Conservation (phyloP, 192 early-diverging fungal species). For the Glomus cerebriforme region DNA sequence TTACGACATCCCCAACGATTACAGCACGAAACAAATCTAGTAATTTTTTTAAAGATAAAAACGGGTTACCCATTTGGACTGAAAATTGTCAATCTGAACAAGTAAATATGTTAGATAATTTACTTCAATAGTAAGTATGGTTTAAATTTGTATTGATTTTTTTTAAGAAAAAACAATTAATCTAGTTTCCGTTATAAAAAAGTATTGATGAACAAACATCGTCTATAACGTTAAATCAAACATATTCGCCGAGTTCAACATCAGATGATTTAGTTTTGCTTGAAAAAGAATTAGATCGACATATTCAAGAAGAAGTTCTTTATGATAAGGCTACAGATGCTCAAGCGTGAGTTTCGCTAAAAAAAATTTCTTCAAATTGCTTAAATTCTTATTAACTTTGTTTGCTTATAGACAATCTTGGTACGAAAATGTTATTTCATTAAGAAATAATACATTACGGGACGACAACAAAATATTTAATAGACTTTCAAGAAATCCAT, state of each 20-base stretch:
- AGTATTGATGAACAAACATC: slow-evolving; percentile 62
- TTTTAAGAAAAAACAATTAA: not conserved
- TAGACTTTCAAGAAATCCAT: slow-evolving; percentile 4
- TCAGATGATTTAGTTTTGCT: slow-evolving; percentile 6
- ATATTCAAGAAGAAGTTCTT: slow-evolving; percentile 49
- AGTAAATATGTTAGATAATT: slow-evolving; percentile 58
- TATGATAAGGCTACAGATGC: slow-evolving; percentile 44
- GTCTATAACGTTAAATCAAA: not conserved
- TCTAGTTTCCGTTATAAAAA: not conserved
- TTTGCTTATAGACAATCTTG: slow-evolving; percentile 29
- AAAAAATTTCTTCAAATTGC: not conserved
- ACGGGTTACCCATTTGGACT: slow-evolving; percentile 45
- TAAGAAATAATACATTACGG: slow-evolving; percentile 43
- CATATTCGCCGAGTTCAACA: not conserved
- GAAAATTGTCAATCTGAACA: slow-evolving; percentile 34
- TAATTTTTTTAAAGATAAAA: slow-evolving; percentile 36
- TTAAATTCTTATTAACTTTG: not conserved
- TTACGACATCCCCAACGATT: not conserved
- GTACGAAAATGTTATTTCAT: slow-evolving; percentile 44
- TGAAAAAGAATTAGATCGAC: slow-evolving; percentile 49
- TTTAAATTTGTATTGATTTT: slow-evolving; percentile 7
- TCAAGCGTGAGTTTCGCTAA: slow-evolving; percentile 34
- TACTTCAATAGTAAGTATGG: slow-evolving; percentile 53
- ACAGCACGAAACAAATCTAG: slow-evolving; percentile 33
- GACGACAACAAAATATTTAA: slow-evolving; percentile 33